Evolutionary conservation across 768 basidiomycete species (phyloP).

Genomic region (Gautieria morchelliformis): DNA sequence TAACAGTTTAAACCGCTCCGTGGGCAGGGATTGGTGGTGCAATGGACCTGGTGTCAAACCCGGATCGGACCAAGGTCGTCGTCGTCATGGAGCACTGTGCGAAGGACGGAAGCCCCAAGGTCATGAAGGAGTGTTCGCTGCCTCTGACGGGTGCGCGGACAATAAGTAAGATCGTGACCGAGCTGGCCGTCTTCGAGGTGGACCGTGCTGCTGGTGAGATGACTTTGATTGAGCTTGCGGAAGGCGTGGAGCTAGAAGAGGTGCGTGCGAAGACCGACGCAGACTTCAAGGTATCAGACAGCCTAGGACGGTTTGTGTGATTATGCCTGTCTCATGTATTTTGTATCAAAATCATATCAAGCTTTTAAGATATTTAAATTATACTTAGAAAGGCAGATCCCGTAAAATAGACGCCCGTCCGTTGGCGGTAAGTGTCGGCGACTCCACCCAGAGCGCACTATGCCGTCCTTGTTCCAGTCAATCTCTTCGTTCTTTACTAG

Average conservation of each 20-base stretch:
- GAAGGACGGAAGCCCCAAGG: conserved; percentile 85
- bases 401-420: neutral
- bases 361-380: no score
- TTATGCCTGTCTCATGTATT: no score
- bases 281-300: conserved; percentile 54
- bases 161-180: conserved; percentile 89
- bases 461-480: conserved; percentile 7
- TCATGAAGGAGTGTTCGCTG: conserved; percentile 69
- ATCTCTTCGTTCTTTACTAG: conserved; percentile 1
- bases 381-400: neutral
- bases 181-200: conserved; percentile 84
- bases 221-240: conserved; percentile 72
- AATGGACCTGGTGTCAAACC: conserved; percentile 95
- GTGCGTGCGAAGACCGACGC: conserved; percentile 82
- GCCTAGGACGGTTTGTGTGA: conserved; percentile 34
- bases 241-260: conserved; percentile 76
- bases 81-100: conserved; percentile 86
- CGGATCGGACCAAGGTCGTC: conserved; percentile 88
- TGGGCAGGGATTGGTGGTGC: conserved; percentile 81
- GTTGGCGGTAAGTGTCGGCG: neutral
- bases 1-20: neutral
- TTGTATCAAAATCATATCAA: no score
- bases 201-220: conserved; percentile 66
- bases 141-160: conserved; percentile 84
- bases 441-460: neutral